Percentiles rank a stretch among this genome's conserved stretches.
Evolutionary conservation across 805 yeast genomes (phyloP).

Genomic region (Isabelozyma gotoi): DNA sequence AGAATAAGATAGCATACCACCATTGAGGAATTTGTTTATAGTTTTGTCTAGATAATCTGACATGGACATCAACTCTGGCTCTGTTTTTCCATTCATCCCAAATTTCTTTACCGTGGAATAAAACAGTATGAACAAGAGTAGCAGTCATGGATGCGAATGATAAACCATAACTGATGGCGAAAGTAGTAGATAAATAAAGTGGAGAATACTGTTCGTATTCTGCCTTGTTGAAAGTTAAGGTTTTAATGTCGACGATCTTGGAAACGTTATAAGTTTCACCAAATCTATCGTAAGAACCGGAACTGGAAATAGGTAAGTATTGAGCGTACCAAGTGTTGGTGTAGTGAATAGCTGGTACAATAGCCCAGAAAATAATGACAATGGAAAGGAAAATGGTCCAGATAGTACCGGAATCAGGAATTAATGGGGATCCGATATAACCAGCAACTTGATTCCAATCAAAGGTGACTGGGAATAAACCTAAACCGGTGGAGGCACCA

Average conservation of each 20-base stretch:
- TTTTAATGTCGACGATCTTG: constrained; percentile 41
- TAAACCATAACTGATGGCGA: constrained; percentile 58
- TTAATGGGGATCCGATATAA: constrained; percentile 60
- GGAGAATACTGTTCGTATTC: constrained; percentile 63
- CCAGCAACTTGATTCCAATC: constrained; percentile 67
- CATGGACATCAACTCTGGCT: constrained; percentile 45
- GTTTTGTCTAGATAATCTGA: constrained; percentile 51
- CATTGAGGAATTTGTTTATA: constrained; percentile 43
- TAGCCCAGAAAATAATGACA: constrained; percentile 46
- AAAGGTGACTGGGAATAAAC: constrained; percentile 63
- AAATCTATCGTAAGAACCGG: constrained; percentile 40
- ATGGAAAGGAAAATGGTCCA: constrained; percentile 39
- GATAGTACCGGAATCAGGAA: constrained; percentile 59
- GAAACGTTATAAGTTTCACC: constrained; percentile 50
- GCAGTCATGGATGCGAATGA: constrained; percentile 62
- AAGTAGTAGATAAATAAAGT: constrained; percentile 57
- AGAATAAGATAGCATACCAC: constrained; percentile 38
- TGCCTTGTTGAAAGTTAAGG: constrained; percentile 38
- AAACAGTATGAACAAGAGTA: constrained; percentile 39
- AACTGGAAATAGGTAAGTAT: constrained; percentile 52
- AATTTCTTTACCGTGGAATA: constrained; percentile 59
- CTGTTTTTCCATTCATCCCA: constrained; percentile 22
- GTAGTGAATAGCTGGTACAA: constrained; percentile 53
- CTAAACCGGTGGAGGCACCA: constrained; percentile 62
- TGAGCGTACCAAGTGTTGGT: constrained; percentile 59